Evolutionary conservation across 306 rosid species (phyloP).

Genomic region (Vigna hirtella): DNA sequence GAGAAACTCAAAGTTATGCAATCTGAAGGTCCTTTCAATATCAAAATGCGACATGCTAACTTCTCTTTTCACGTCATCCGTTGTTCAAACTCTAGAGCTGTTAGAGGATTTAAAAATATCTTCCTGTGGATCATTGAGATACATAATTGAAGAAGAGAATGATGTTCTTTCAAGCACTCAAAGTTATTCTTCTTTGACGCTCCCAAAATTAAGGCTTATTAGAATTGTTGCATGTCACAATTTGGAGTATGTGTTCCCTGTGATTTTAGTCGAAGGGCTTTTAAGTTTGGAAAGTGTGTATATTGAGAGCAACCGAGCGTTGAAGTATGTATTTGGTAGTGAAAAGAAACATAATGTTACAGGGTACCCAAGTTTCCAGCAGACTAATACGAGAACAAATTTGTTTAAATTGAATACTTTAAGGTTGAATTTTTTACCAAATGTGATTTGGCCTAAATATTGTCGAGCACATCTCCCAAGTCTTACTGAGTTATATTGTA

Average conservation of each 20-base stretch:
- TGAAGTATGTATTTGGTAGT: conserved; percentile 30
- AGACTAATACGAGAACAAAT: no score
- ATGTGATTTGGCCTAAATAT: no score
- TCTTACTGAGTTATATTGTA: no score
- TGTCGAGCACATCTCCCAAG: no score
- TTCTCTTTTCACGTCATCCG: background rate
- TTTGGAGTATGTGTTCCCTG: conserved; percentile 29
- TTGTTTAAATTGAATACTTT: background rate
- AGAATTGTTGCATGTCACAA: background rate
- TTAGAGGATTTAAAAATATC: background rate
- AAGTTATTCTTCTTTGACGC: background rate
- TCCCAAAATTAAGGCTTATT: conserved; percentile 33
- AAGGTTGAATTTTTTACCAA: rapidly evolving
- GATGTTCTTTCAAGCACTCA: background rate
- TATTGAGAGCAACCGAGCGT: rapidly evolving
- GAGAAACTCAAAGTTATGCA: conserved; percentile 19
- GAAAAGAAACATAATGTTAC: background rate
- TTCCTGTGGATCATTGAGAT: background rate
- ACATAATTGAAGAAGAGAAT: background rate
- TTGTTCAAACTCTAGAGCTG: conserved; percentile 19
- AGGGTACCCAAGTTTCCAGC: background rate
- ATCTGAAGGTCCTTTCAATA: conserved; percentile 3
- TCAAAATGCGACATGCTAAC: background rate
- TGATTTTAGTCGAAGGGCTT: background rate
- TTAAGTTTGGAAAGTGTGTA: background rate